phyloP scores from a whole-genome alignment of 306 rosid species.

The Vigna angularis region DNA sequence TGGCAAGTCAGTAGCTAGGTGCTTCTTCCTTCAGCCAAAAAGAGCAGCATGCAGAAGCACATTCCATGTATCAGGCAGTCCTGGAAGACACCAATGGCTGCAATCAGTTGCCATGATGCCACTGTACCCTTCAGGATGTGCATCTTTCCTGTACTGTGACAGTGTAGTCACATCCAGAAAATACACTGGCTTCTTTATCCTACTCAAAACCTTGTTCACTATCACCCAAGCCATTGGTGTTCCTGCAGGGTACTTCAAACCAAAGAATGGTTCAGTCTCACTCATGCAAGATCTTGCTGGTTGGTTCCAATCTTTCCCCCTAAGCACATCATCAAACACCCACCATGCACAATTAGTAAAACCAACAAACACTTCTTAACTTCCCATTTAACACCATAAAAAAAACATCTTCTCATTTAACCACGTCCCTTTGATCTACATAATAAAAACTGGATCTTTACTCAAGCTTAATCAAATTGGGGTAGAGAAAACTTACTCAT shows the following conservation, averaged over 20 bases:
- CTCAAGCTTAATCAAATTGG: background rate
- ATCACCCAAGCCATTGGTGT: conserved; percentile 88
- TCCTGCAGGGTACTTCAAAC: conserved; percentile 80
- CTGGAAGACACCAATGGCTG: conserved; percentile 99
- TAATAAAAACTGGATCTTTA: too few species aligned
- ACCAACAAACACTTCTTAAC: background rate
- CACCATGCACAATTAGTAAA: conserved; percentile 15
- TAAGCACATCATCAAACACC: conserved; percentile 34
- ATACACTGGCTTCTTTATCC: conserved; percentile 77
- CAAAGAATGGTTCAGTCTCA: conserved; percentile 70
- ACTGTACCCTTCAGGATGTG: conserved; percentile 82
- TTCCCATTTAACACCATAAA: background rate
- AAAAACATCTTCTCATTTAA: background rate
- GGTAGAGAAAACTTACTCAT: conserved; percentile 63
- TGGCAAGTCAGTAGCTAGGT: background rate
- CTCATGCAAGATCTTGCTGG: conserved; percentile 82
- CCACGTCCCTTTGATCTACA: too few species aligned
- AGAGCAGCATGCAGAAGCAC: conserved; percentile 80
- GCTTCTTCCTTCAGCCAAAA: conserved; percentile 54
- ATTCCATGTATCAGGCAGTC: conserved; percentile 97
- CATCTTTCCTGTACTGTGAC: conserved; percentile 86
- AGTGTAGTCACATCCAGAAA: conserved; percentile 78
- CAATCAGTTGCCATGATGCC: conserved; percentile 71
- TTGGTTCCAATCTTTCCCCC: conserved; percentile 92
- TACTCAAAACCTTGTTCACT: conserved; percentile 77